Conservation (phyloP, 257 asterid genomes). For the Marsdenia floribunda region DNA sequence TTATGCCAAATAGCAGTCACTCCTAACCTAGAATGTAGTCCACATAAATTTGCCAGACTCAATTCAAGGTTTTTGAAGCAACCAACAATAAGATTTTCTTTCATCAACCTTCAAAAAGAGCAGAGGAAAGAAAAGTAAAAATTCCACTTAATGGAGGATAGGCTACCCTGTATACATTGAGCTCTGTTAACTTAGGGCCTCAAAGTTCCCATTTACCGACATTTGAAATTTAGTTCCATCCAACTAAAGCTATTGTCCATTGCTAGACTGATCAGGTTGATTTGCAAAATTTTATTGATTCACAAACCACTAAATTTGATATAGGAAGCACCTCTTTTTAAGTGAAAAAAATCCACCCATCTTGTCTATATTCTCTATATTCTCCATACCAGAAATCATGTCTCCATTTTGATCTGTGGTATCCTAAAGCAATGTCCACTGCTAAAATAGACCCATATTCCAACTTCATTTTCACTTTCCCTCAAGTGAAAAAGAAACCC, state of each 20-base stretch:
- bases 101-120: background rate
- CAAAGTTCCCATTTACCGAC: background rate
- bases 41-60: background rate
- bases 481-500: background rate
- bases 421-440: background rate
- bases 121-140: background rate
- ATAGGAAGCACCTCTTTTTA: background rate
- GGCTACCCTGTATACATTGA: background rate
- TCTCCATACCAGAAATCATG: background rate
- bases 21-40: background rate
- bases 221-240: background rate
- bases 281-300: background rate
- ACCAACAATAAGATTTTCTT: background rate
- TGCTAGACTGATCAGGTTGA: background rate
- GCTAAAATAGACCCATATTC: background rate
- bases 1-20: background rate
- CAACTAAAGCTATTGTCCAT: background rate
- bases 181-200: background rate
- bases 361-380: background rate
- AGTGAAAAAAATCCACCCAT: background rate
- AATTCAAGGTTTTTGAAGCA: background rate
- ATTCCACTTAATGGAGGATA: background rate
- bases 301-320: background rate
- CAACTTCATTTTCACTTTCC: background rate
- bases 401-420: background rate